Evolutionary conservation across 768 basidiomycete genomes (phyloP).

Genomic region (Boletus sp.): DNA sequence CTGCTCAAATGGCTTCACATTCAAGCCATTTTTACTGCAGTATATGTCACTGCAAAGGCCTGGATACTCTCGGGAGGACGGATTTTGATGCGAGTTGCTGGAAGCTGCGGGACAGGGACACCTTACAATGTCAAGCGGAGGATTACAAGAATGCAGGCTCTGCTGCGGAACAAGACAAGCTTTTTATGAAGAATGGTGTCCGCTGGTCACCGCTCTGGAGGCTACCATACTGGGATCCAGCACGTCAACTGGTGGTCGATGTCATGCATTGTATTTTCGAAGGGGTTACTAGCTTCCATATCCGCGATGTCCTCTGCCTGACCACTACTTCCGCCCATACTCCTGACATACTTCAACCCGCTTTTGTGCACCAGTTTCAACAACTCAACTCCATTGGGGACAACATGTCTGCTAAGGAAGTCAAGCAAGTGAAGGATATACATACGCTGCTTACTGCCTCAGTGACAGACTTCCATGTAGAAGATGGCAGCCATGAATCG

Average conservation of each 20-base stretch:
- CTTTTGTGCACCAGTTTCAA: background rate
- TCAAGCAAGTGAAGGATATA: background rate
- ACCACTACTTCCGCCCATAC: background rate
- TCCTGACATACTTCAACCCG: background rate
- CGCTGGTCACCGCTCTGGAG: background rate
- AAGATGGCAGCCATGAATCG: too few species aligned
- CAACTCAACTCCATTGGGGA: too few species aligned
- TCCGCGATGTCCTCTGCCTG: background rate
- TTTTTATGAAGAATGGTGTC: background rate
- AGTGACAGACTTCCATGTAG: background rate
- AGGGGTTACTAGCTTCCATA: background rate
- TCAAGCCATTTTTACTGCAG: background rate
- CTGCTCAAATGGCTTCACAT: background rate
- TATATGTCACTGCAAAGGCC: too few species aligned
- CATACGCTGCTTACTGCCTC: background rate
- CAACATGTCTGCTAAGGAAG: background rate
- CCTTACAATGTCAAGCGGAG: background rate
- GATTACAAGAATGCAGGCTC: background rate
- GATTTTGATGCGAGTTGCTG: background rate
- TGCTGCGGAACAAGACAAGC: background rate
- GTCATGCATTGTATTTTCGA: background rate
- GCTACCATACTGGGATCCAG: too few species aligned
- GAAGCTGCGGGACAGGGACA: background rate
- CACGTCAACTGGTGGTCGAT: background rate
- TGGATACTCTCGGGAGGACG: too few species aligned